Conservation (phyloP, 192 early-diverging fungal genomes). For the Coemansia sp. region DNA sequence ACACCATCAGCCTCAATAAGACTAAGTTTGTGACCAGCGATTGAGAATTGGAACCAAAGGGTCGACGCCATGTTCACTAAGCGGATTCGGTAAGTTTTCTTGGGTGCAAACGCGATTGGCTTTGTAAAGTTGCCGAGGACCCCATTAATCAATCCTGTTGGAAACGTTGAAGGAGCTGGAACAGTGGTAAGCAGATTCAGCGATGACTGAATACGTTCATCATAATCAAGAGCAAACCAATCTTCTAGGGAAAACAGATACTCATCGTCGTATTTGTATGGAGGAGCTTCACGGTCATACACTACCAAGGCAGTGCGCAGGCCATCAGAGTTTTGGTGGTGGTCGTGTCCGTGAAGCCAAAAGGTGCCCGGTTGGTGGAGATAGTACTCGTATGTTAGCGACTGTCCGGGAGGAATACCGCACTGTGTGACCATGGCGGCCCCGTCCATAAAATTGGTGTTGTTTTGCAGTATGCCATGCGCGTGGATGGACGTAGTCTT, state of each 20-base stretch:
- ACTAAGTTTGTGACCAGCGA: slow-evolving; percentile 70
- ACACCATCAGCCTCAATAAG: slow-evolving; percentile 80
- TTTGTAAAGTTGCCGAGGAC: slow-evolving; percentile 46
- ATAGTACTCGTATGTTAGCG: slow-evolving; percentile 62
- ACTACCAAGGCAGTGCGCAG: slow-evolving; percentile 68
- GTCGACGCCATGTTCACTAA: slow-evolving; percentile 72
- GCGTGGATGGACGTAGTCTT: slow-evolving; percentile 61
- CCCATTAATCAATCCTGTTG: slow-evolving; percentile 24
- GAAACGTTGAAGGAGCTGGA: slow-evolving; percentile 62
- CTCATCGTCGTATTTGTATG: slow-evolving; percentile 64
- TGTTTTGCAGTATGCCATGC: slow-evolving; percentile 77
- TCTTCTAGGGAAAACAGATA: slow-evolving; percentile 60
- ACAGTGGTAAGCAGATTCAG: slow-evolving; percentile 43
- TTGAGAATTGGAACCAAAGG: slow-evolving; percentile 62
- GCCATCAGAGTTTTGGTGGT: slow-evolving; percentile 77
- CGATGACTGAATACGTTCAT: slow-evolving; percentile 46
- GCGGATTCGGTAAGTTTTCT: slow-evolving; percentile 76
- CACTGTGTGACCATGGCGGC: slow-evolving; percentile 66
- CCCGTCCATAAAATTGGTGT: slow-evolving; percentile 64
- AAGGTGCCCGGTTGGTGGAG: slow-evolving; percentile 73
- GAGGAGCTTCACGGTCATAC: slow-evolving; percentile 31
- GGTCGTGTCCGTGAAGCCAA: slow-evolving; percentile 75
- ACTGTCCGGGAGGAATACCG: slow-evolving; percentile 62
- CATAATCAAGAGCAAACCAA: slow-evolving; percentile 64
- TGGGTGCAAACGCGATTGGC: slow-evolving; percentile 59